A percentile compares a stretch with the other conserved stretches of the same genome.
Evolutionary conservation across 768 basidiomycete species (phyloP).

Genomic region (Pilatotrama ljubarskyi): DNA sequence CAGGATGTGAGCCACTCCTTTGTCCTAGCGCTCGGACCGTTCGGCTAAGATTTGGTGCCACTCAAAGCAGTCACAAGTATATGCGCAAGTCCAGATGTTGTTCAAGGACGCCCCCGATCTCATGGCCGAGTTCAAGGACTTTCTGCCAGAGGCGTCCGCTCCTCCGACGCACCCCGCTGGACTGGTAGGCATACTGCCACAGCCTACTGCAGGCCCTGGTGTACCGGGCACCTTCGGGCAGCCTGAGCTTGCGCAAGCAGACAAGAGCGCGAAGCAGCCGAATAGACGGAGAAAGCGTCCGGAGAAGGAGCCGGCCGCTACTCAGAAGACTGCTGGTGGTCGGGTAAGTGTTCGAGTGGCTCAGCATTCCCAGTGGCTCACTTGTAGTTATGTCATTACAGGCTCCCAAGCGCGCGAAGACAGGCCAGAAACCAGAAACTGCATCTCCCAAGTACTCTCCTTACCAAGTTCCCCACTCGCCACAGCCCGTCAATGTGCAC

Average conservation of each 20-base stretch:
- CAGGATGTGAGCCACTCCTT: conserved; percentile 57
- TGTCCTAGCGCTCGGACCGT: not conserved
- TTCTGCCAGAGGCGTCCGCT: conserved; percentile 66
- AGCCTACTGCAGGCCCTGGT: conserved; percentile 41
- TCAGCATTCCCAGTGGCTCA: not conserved
- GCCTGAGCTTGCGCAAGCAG: conserved; percentile 28
- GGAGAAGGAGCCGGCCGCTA: conserved; percentile 69
- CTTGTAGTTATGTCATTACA: conserved; percentile 29
- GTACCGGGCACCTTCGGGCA: conserved; percentile 31
- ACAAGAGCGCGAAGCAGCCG: conserved; percentile 44
- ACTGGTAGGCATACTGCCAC: conserved; percentile 51
- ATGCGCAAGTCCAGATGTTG: conserved; percentile 74
- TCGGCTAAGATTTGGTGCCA: not conserved
- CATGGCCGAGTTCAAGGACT: conserved; percentile 78
- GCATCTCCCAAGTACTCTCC: conserved; percentile 48
- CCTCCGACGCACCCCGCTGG: conserved; percentile 41
- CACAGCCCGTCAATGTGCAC: conserved; percentile 28
- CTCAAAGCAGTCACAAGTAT: conserved; percentile 62
- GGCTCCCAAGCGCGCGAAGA: conserved; percentile 61
- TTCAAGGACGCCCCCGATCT: conserved; percentile 84
- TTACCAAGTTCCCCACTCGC: conserved; percentile 42
- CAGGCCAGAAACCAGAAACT: conserved; percentile 58
- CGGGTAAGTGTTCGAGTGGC: conserved; percentile 40
- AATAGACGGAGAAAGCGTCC: conserved; percentile 62
- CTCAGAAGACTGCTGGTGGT: conserved; percentile 49